Percentiles rank a stretch among this genome's conserved stretches.
Evolutionary conservation across 2,329 filamentous ascomycete species (phyloP).

Genomic region (Epichloe sibirici): DNA sequence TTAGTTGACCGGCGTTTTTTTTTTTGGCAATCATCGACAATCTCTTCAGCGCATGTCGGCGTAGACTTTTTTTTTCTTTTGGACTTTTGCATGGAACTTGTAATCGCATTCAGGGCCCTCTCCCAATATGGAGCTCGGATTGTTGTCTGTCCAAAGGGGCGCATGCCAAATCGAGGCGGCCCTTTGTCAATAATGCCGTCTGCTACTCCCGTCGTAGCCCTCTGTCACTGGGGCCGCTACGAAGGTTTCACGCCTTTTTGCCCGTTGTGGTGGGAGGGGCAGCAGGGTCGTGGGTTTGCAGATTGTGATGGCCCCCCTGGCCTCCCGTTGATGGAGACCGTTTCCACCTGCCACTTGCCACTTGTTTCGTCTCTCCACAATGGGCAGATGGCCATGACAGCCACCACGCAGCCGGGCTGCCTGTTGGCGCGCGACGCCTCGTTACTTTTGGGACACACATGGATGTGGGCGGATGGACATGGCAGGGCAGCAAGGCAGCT

Average conservation of each 20-base stretch:
- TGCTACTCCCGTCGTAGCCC: background rate
- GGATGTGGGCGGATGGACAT: background rate
- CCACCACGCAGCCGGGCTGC: background rate
- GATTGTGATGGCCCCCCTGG: background rate
- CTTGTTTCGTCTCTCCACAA: conserved; percentile 2
- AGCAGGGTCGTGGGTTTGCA: background rate
- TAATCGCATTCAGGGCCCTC: too few species aligned
- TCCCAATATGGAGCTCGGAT: too few species aligned
- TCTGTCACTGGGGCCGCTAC: background rate
- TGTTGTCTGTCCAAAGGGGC: background rate
- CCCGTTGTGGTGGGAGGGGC: background rate
- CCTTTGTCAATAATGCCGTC: background rate
- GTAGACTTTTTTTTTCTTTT: too few species aligned
- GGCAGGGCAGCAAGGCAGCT: background rate
- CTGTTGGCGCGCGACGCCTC: background rate
- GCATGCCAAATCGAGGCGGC: conserved; percentile 2
- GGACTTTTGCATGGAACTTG: too few species aligned
- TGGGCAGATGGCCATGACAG: background rate
- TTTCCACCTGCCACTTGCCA: background rate
- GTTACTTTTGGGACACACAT: background rate
- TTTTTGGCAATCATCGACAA: too few species aligned
- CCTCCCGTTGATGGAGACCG: conserved; percentile 1
- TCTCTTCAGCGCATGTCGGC: too few species aligned
- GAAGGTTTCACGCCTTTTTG: background rate
- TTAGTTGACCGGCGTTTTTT: too few species aligned